Percentiles rank a stretch among this genome's conserved stretches.
Evolutionary conservation across 2,329 filamentous ascomycete genomes (phyloP).

Genomic region (Volutella citrinella): DNA sequence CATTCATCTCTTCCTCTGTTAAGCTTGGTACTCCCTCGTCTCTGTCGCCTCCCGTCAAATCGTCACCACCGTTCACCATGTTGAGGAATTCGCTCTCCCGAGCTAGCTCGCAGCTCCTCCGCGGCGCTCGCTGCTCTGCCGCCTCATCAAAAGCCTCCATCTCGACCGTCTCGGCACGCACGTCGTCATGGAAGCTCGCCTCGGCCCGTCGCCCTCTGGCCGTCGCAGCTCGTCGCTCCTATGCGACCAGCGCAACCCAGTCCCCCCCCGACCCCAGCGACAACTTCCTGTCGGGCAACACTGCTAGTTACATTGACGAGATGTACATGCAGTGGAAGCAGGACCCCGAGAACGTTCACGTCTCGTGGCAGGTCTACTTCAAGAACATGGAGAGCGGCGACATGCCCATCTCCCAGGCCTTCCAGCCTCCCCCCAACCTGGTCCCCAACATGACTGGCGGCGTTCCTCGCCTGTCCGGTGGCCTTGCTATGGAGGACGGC

Average conservation of each 20-base stretch:
- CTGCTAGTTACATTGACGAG: conserved; percentile 98
- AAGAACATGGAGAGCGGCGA: conserved; percentile 98
- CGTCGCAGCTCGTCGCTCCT: conserved; percentile 48
- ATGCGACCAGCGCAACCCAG: conserved; percentile 52
- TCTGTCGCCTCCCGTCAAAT: conserved; percentile 19
- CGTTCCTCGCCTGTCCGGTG: conserved; percentile 69
- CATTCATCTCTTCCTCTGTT: conserved; percentile 20
- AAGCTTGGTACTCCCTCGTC: conserved; percentile 9
- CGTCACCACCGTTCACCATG: conserved; percentile 57
- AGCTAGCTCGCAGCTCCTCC: conserved; percentile 62
- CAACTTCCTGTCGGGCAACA: conserved; percentile 94
- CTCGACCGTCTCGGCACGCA: conserved; percentile 37
- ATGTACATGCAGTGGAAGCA: conserved; percentile 99
- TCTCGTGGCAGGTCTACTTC: conserved; percentile 99
- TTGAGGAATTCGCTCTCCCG: conserved; percentile 66
- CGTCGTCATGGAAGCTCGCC: conserved; percentile 43
- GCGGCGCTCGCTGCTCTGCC: conserved; percentile 48
- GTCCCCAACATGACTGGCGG: conserved; percentile 79
- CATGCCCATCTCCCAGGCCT: conserved; percentile 96
- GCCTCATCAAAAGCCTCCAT: conserved; percentile 39
- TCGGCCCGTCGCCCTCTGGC: conserved; percentile 48
- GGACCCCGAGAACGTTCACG: conserved; percentile 88
- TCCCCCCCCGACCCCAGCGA: conserved; percentile 77
- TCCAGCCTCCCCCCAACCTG: conserved; percentile 90
- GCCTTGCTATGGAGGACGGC: conserved; percentile 64